Evolutionary conservation across 2,329 filamentous ascomycete genomes (phyloP).

Genomic region (Fusarium heterosporum): DNA sequence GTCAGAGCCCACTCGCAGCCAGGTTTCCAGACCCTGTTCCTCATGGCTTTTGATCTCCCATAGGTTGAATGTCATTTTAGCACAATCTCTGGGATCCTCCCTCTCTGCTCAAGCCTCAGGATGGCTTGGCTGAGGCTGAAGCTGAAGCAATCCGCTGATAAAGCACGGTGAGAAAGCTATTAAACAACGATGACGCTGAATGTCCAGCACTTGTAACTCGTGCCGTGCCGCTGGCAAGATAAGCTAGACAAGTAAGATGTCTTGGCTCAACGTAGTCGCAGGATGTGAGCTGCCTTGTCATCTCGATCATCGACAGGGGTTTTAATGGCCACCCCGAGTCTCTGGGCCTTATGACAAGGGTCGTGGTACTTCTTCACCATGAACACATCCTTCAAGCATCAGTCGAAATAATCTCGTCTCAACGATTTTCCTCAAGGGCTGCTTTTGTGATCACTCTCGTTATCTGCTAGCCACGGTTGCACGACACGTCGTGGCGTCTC

Average conservation of each 20-base stretch:
- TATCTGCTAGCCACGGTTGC: constrained; percentile 26
- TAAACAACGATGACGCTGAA: constrained; percentile 23
- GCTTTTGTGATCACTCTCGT: constrained; percentile 1
- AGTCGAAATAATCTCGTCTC: background rate
- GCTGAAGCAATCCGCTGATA: constrained; percentile 13
- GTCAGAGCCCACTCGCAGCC: constrained; percentile 25
- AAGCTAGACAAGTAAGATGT: constrained; percentile 3
- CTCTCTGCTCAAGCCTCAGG: constrained; percentile 18
- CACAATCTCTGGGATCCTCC: constrained; percentile 12
- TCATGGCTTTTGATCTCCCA: constrained; percentile 14
- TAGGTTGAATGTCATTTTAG: constrained; percentile 22
- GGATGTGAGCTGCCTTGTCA: constrained; percentile 8
- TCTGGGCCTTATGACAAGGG: constrained; percentile 21
- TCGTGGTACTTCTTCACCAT: constrained; percentile 1
- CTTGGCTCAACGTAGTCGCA: constrained; percentile 1
- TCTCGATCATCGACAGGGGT: constrained; percentile 27
- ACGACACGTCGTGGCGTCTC: constrained; percentile 26
- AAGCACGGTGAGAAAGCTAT: constrained; percentile 15
- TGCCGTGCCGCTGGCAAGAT: background rate
- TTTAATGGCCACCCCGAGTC: constrained; percentile 20
- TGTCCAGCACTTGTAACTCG: background rate
- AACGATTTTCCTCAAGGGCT: background rate
- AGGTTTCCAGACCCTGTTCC: constrained; percentile 30
- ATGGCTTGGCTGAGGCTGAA: constrained; percentile 12
- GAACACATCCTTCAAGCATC: constrained; percentile 23